phyloP scores from a whole-genome alignment of 345 rosid genomes.

The Dipteronia dyeriana region DNA sequence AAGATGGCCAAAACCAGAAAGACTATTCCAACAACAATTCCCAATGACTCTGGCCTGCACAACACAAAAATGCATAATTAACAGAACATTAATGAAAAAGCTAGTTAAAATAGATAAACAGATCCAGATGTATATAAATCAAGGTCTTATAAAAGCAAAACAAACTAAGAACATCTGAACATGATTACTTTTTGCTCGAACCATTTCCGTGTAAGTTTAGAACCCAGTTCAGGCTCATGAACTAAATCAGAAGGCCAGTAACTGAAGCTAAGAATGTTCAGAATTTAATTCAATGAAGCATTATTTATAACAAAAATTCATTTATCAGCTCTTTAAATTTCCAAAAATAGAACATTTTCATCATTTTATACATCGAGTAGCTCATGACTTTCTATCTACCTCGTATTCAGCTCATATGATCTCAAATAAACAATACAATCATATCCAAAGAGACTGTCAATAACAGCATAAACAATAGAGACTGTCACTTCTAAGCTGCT shows the following conservation, averaged over 20 bases:
- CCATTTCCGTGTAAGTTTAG: background rate
- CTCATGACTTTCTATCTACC: background rate
- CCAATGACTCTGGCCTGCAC: constrained; percentile 97
- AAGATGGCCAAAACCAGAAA: constrained; percentile 79
- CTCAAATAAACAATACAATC: no score
- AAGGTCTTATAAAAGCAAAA: background rate
- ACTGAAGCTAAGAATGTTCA: background rate
- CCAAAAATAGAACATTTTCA: background rate
- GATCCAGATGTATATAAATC: background rate
- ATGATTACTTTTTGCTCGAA: background rate
- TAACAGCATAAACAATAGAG: background rate
- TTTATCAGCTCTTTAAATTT: background rate
- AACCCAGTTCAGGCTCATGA: background rate
- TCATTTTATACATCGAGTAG: background rate
- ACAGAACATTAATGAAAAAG: background rate
- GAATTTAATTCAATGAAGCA: background rate
- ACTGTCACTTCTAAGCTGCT: no score
- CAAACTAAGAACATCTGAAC: constrained; percentile 1
- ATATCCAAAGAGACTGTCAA: no score
- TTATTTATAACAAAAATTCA: background rate
- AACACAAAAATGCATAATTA: background rate
- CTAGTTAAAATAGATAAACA: background rate
- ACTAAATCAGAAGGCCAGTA: background rate
- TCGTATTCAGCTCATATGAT: background rate
- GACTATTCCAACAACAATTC: constrained; percentile 87